These are phyloP conservation scores for Gregarina niphandrodes DNA, from an alignment of 169 alveolate genomes.

Conservation along the genomic window DNA sequence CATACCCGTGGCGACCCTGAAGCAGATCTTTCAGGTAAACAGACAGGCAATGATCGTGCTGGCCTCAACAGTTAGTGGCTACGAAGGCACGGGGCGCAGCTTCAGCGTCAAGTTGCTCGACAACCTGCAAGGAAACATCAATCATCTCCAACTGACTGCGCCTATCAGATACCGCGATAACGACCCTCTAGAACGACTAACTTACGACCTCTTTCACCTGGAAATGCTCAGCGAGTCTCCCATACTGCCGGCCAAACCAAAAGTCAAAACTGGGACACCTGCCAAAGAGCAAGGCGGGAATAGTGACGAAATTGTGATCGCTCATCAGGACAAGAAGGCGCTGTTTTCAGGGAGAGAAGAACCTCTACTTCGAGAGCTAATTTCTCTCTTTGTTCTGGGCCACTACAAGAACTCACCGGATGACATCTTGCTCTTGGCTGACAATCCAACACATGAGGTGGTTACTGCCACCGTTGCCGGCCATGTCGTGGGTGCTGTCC, in stretches of 20 bases:
- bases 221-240: no score
- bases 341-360: background rate
- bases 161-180: background rate
- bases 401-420: constrained; percentile 1
- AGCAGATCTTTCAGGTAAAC: background rate
- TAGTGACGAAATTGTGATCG: background rate
- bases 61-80: background rate
- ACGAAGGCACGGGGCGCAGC: background rate
- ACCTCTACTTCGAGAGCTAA: background rate
- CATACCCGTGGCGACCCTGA: no score
- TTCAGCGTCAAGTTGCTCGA: background rate
- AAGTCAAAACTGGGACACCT: no score
- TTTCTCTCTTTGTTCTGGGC: background rate
- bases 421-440: background rate
- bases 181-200: background rate
- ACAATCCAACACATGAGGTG: background rate
- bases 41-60: background rate
- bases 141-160: background rate
- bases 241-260: no score
- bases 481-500: no score
- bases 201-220: no score
- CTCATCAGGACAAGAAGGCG: background rate
- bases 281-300: background rate
- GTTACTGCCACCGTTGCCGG: no score
- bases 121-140: background rate